phyloP scores from a whole-genome alignment of 192 early-diverging fungal species.

The Entrophospora sp. region DNA sequence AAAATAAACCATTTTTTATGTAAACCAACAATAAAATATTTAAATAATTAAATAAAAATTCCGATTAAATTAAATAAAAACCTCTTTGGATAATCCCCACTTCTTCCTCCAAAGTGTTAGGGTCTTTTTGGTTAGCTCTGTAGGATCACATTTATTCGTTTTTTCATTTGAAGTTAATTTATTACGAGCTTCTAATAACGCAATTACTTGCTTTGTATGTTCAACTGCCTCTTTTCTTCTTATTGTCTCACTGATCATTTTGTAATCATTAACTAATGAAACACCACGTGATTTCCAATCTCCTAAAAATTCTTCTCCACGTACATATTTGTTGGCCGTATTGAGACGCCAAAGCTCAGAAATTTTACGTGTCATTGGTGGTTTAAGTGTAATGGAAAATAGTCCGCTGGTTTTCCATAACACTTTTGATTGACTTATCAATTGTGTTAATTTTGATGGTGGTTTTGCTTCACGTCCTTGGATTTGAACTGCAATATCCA shows the following conservation, averaged over 20 bases:
- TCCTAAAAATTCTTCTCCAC: slow-evolving; percentile 57
- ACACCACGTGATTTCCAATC: slow-evolving; percentile 61
- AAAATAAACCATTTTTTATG: background rate
- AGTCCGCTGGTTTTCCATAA: slow-evolving; percentile 39
- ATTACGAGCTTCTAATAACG: slow-evolving; percentile 12
- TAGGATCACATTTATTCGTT: background rate
- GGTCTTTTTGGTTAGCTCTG: background rate
- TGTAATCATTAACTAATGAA: slow-evolving; percentile 47
- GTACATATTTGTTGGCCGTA: too few species aligned
- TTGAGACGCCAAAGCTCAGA: too few species aligned
- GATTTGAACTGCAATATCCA: slow-evolving; percentile 49
- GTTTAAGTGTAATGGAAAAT: slow-evolving; percentile 51
- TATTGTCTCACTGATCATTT: slow-evolving; percentile 24
- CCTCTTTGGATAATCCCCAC: slow-evolving; percentile 29
- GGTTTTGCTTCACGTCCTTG: slow-evolving; percentile 41
- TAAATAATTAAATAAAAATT: slow-evolving; percentile 4
- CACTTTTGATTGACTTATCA: slow-evolving; percentile 29
- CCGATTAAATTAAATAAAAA: background rate
- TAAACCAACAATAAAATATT: slow-evolving; percentile 7
- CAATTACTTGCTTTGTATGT: slow-evolving; percentile 30
- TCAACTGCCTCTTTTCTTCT: slow-evolving; percentile 29
- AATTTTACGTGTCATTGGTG: slow-evolving; percentile 38
- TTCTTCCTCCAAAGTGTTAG: slow-evolving; percentile 20
- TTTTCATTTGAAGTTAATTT: too few species aligned
- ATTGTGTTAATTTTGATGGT: slow-evolving; percentile 27